These are phyloP conservation scores for Gamsiella multidivaricata DNA, from an alignment of 192 early-diverging fungal genomes.

Conservation along the genomic window DNA sequence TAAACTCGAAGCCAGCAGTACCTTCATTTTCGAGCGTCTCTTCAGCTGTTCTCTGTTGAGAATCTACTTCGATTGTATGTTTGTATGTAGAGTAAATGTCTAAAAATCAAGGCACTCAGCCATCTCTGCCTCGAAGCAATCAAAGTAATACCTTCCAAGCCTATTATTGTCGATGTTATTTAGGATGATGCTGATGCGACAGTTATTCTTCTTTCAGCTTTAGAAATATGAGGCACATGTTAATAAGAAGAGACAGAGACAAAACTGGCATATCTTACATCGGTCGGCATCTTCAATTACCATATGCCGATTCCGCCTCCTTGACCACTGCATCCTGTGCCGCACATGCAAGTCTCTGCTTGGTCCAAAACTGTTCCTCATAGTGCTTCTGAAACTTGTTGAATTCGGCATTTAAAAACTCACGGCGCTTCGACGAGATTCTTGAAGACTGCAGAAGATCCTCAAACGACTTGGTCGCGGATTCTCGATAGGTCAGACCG, in stretches of 20 bases:
- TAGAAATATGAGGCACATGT: conserved; percentile 6
- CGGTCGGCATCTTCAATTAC: conserved; percentile 20
- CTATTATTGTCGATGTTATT: conserved; percentile 14
- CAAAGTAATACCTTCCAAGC: conserved; percentile 8
- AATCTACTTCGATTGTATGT: no score
- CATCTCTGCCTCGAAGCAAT: no score
- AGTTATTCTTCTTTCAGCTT: conserved; percentile 12
- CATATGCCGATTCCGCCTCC: conserved; percentile 22
- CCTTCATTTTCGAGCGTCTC: no score
- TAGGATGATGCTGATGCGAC: conserved; percentile 10
- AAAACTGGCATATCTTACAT: neutral
- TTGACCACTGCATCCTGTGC: conserved; percentile 18
- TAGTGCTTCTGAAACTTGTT: conserved; percentile 7
- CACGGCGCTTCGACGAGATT: conserved; percentile 8
- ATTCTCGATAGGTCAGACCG: conserved; percentile 12
- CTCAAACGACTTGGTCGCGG: conserved; percentile 9
- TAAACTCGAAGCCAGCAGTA: no score
- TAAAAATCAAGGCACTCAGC: no score
- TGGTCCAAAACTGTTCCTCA: conserved; percentile 26
- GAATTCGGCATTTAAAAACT: neutral
- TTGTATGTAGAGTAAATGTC: no score
- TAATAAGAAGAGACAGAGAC: neutral
- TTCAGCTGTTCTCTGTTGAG: no score
- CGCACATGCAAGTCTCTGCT: conserved; percentile 16
- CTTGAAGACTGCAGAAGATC: conserved; percentile 3